A percentile compares a stretch with the other conserved stretches of the same genome.
These are phyloP conservation scores for Lactarius vividus DNA, from an alignment of 768 basidiomycete species.

Conservation along the genomic window DNA sequence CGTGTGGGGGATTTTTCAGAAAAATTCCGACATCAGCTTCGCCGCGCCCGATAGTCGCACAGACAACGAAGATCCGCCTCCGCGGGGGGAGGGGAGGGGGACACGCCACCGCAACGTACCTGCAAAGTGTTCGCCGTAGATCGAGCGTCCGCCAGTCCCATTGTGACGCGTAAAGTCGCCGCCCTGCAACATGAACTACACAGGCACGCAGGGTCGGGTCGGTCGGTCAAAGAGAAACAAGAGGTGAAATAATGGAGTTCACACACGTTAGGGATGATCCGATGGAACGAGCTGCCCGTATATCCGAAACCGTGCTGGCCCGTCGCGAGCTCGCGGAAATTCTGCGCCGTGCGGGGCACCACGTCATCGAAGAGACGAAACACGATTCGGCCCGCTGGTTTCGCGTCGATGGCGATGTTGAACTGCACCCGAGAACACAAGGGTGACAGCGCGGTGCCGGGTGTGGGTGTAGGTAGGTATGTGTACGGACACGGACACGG, in stretches of 20 bases:
- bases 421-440: slow-evolving; percentile 43
- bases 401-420: slow-evolving; percentile 57
- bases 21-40: slow-evolving; percentile 1
- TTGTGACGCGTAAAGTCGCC: slow-evolving; percentile 40
- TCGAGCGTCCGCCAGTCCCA: slow-evolving; percentile 41
- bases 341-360: slow-evolving; percentile 76
- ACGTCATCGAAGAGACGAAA: slow-evolving; percentile 82
- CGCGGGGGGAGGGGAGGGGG: too few species aligned
- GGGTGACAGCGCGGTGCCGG: neutral
- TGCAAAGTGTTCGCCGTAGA: slow-evolving; percentile 38
- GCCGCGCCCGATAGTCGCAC: neutral
- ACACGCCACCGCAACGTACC: slow-evolving; percentile 29
- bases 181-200: slow-evolving; percentile 42
- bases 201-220: neutral
- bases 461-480: neutral
- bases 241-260: too few species aligned
- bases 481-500: neutral
- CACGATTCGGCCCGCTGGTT: slow-evolving; percentile 65
- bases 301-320: slow-evolving; percentile 72
- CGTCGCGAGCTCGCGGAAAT: slow-evolving; percentile 79
- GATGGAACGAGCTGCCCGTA: slow-evolving; percentile 63
- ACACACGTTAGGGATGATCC: slow-evolving; percentile 42
- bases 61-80: neutral
- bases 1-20: neutral
- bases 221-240: neutral